Evolutionary conservation across 2,329 filamentous ascomycete genomes (phyloP), one percentile per base, ranked within the genome.

Genomic region (Clonostachys rhizophaga): DNA sequence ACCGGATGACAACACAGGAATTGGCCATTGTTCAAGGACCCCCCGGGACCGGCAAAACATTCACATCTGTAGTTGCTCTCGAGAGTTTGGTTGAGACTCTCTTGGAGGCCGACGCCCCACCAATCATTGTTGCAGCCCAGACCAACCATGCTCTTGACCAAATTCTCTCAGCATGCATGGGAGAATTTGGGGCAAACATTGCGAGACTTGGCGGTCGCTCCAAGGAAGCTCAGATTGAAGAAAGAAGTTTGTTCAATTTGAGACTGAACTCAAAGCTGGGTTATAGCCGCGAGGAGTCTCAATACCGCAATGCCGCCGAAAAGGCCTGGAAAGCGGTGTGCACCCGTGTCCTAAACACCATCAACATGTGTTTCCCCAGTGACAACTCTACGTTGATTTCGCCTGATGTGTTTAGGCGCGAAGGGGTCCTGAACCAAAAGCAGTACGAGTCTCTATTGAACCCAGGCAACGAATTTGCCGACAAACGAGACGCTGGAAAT

Each of bases 101-200:
- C 0, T 81, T 85, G 48, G 2, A 47, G 6, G 34, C 39, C 3
- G 46, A 52, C 2, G 12, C 16, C 12, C 76, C 83, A 9, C 88
- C 88, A 0, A 83, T 96, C 33, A 75, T 96, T 17, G 74, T 96
- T 5, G 79, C 90, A 0, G 90, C 89, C 8, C 90, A 96, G 56
- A 96, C 91, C 0, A 96, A 96, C 49, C 90, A 96, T 63, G 91
- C 91, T 0, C 69, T 96, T 1, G 91, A 96, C 55, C 91, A 96
- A 59, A 71, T 96, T 0, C 70, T 96, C 0, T 67, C 70, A 1
- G 80, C 85, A 47, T 73, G 90, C 14, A 71, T 81, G 2, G 59
- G 69, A 2, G 47, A 55, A 1, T 64, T 61, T 4, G 86, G 64
- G 5, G 51, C 53, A 74, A 75, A 80, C 2, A 83, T 91, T 48